Percentiles rank a stretch among this genome's conserved stretches.
phyloP scores from a whole-genome alignment of 139 green algal species.

The Closterium sp. region DNA sequence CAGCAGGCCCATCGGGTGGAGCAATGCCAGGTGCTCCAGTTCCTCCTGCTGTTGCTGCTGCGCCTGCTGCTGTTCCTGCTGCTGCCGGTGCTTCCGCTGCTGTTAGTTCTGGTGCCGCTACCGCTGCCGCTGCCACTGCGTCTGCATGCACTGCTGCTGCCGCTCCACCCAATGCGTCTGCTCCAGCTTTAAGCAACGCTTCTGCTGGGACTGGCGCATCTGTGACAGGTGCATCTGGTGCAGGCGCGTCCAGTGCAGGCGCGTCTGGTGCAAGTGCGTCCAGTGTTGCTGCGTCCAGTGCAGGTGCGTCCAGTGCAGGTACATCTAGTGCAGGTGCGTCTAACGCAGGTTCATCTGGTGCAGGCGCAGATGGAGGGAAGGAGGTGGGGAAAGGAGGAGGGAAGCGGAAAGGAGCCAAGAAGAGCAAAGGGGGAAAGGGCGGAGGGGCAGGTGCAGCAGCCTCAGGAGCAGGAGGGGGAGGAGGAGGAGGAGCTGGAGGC shows the following conservation, averaged over 20 bases:
- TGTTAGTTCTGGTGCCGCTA: neutral
- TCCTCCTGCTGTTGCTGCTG: no score
- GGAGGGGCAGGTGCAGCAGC: neutral
- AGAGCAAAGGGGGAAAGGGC: neutral
- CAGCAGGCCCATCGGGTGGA: no score
- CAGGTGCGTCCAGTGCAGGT: no score
- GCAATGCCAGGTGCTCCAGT: no score
- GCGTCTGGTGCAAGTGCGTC: no score
- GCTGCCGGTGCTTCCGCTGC: neutral
- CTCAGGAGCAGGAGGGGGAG: neutral
- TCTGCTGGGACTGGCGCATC: no score
- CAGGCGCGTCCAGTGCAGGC: no score
- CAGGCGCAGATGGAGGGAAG: neutral
- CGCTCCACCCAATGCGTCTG: neutral
- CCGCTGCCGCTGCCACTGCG: neutral
- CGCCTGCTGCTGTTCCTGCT: neutral
- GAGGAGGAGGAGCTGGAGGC: neutral
- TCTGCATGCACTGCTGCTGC: neutral
- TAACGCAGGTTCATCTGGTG: no score
- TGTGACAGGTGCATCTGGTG: neutral
- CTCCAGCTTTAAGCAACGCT: no score
- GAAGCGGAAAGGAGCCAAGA: neutral
- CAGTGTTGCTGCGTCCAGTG: no score
- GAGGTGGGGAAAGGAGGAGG: neutral
- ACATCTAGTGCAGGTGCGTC: no score